phyloP scores from a whole-genome alignment of 2,329 filamentous ascomycete species.

The Aureobasidium sp. region DNA sequence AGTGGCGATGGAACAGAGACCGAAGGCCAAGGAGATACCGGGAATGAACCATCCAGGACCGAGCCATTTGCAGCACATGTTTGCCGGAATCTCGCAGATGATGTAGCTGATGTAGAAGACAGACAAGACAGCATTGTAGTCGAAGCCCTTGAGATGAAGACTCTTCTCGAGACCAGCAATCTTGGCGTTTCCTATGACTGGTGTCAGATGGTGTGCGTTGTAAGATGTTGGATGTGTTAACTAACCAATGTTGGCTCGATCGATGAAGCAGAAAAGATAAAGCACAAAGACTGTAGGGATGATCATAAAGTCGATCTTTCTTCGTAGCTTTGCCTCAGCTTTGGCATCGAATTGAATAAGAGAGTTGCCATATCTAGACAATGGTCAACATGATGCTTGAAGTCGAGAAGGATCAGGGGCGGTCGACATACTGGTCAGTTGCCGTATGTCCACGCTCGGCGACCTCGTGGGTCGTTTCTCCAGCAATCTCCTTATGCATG shows the following conservation, averaged over 20 bases:
- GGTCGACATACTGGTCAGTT: constrained; percentile 35
- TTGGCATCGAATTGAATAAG: constrained; percentile 46
- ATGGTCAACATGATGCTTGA: constrained; percentile 4
- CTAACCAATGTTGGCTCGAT: constrained; percentile 62
- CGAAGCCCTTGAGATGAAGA: constrained; percentile 36
- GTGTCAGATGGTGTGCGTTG: background rate
- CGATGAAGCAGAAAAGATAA: constrained; percentile 67
- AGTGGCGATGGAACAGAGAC: constrained; percentile 52
- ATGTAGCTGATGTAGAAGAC: constrained; percentile 68
- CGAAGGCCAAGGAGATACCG: constrained; percentile 52
- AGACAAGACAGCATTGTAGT: constrained; percentile 61
- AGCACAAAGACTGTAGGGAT: constrained; percentile 57
- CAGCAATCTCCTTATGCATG: constrained; percentile 8
- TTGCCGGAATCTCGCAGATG: constrained; percentile 61
- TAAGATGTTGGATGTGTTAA: background rate
- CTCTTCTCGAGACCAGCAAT: too few relatives aligned
- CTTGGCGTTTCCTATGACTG: too few relatives aligned
- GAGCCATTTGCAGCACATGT: constrained; percentile 59
- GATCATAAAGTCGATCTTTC: constrained; percentile 58
- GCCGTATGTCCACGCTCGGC: constrained; percentile 38
- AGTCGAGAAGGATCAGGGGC: background rate
- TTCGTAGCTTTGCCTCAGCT: constrained; percentile 49
- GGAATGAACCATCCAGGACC: constrained; percentile 67
- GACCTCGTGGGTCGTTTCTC: constrained; percentile 25
- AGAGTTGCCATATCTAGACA: constrained; percentile 39